Base-by-base conservation (phyloP, 163 green algal species). In the Scenedesmus sp. region DNA sequence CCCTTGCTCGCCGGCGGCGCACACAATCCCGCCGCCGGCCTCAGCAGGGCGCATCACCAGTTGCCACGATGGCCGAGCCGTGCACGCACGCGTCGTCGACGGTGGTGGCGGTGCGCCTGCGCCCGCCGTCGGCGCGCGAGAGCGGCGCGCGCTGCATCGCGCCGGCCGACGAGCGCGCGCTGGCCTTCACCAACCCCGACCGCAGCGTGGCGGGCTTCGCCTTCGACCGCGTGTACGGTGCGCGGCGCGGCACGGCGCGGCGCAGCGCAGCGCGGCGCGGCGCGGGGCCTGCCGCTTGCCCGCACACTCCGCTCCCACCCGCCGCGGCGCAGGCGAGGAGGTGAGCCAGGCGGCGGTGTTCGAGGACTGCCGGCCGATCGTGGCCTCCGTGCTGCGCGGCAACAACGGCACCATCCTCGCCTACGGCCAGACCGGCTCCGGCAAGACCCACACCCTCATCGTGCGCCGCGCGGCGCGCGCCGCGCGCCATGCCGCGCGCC, bases 371-470 rank as follows among this genome's bases (percentile, higher is more conserved):
- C 66, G 56, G 18, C 78, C 70, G 6, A 83, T 92, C 20, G 88
- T 94, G 65, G 33, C 78, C 1, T 75, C 78, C 13, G 85, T 87
- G 14, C 63, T 91, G 28, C 53, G 60, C 7, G 91, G 89, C 9
- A 88, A 85, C 76, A 91, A 94, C 33, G 90, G 83, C 10, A 91
- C 88, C 22, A 85, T 95, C 20, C 79, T 94, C 34, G 84, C 29
- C 6, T 84, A 79, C 33, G 78, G 87, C 34, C 85, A 91, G 56
- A 91, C 91, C 14, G 92, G 92, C 63, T 89, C 80, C 69, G 93
- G 93, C 31, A 97, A 97, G 74, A 96, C 93, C 0, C 90, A 96
- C 83, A 95, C 89, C 0, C 84, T 97, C 22, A 82, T 89, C 2
- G 84, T 84, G 31, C 67, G 63, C 10, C 7, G 39, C 39, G 39